phyloP scores from a whole-genome alignment of 192 early-diverging fungal species.

The Podila clonocystis region DNA sequence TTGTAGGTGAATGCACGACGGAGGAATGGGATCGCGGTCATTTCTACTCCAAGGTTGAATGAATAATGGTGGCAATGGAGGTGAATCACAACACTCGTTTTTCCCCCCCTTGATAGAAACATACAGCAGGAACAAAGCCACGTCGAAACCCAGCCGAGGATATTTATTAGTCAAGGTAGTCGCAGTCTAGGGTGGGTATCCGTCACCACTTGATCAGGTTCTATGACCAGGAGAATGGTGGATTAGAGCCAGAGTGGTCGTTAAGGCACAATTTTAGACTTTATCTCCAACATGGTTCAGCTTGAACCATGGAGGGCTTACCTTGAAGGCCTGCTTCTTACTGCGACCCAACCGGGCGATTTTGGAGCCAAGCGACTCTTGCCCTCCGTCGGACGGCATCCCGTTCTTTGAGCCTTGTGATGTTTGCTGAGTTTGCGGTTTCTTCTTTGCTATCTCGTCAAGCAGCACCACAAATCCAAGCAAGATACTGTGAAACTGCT shows the following conservation, averaged over 20 bases:
- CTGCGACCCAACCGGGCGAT: constrained; percentile 10
- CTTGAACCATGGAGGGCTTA: not conserved
- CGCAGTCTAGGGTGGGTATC: not conserved
- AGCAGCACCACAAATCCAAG: constrained; percentile 16
- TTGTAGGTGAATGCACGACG: not conserved
- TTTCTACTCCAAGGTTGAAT: not conserved
- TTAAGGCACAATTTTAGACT: not conserved
- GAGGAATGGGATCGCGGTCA: not conserved
- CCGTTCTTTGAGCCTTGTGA: not conserved
- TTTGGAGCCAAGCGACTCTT: constrained; percentile 9
- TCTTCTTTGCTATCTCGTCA: not conserved
- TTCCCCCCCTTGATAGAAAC: too few species aligned
- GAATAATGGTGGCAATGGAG: constrained; percentile 1
- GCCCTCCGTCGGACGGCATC: not conserved
- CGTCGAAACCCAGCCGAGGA: not conserved
- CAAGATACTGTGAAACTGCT: constrained; percentile 21
- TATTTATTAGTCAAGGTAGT: not conserved
- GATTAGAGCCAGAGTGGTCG: not conserved
- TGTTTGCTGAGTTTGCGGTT: not conserved
- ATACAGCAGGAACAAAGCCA: not conserved
- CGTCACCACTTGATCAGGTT: constrained; percentile 5
- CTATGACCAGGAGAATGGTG: not conserved
- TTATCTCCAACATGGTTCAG: not conserved
- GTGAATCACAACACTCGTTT: not conserved
- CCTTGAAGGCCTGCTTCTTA: constrained; percentile 32